Base-by-base conservation (phyloP, 1,139 yeast species). In the Kodamaea anthophila region DNA sequence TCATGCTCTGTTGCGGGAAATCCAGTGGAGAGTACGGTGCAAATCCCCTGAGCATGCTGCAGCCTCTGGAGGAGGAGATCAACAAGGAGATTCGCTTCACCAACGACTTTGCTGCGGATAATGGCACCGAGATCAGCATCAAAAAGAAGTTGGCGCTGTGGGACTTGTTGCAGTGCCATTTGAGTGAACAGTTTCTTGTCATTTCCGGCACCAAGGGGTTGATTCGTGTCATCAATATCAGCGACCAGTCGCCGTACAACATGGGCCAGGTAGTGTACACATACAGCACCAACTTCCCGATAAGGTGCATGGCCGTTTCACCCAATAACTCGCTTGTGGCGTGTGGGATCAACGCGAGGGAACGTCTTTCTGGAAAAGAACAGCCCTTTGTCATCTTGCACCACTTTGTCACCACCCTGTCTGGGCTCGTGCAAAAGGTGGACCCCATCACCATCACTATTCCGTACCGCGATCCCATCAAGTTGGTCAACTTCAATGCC, bases 381-480 rank as follows among this genome's bases (percentile, higher is more conserved):
- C 94, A 84, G 46, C 93, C 95, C 3, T 72, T 87, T 47, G 72
- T 87, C 13, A 74, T 81, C 6, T 56, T 87, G 31, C 85, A 85
- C 41, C 65, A 71, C 27, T 40, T 76, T 9, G 55, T 49, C 14
- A 52, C 21, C 11, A 50, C 43, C 2, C 41, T 40, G 12, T 29
- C 28, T 19, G 32, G 40, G 8, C 25, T 25, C 7, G 31, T 63
- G n/a, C 46, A 47, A 24, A 53, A 58, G 21, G 71, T 65, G 13
- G 71, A 64, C 35, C 81, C 83, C 4, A 71, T 80, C 4, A 77
- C 93, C 2, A 80, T 87, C 23, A 79, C 94, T 0, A 66, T 84
- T 31, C 96, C 96, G 0, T 85, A 84, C 51, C 60, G 86, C 25
- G 96, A 87, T 51, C 94, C 94, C 0, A 75, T 88, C 23, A 81